phyloP scores from a whole-genome alignment of 306 rosid genomes.

The Rubus parviflorus region DNA sequence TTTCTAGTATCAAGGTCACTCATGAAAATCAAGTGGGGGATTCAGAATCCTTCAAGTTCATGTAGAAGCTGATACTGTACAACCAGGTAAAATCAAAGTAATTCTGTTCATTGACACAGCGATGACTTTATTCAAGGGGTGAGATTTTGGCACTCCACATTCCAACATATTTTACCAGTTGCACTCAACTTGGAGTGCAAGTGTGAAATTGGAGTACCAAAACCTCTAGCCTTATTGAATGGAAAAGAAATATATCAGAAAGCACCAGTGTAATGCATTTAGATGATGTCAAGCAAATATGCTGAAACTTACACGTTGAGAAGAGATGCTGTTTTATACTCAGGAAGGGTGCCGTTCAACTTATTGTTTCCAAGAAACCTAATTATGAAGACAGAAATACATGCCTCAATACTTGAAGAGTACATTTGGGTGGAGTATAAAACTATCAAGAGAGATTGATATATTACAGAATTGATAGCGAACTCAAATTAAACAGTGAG shows the following conservation, averaged over 20 bases:
- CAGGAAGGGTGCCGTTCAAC: conserved; percentile 59
- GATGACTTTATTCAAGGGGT: neutral
- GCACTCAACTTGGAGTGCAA: neutral
- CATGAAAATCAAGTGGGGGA: neutral
- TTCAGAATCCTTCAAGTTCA: conserved; percentile 6
- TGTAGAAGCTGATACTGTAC: neutral
- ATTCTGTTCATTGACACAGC: neutral
- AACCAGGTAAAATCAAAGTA: neutral
- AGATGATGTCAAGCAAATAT: neutral
- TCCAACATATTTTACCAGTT: neutral
- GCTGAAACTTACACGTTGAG: conserved; percentile 49
- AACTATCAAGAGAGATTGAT: conserved; percentile 8
- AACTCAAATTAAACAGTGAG: conserved; percentile 66
- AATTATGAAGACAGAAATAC: conserved; percentile 11
- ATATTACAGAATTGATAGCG: conserved; percentile 58
- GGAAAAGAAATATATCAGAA: neutral
- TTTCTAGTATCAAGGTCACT: neutral
- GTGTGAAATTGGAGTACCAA: neutral
- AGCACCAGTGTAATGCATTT: neutral
- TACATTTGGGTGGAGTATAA: conserved; percentile 7
- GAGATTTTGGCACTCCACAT: neutral
- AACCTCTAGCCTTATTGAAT: neutral
- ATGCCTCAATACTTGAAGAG: conserved; percentile 16
- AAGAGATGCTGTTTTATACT: conserved; percentile 49
- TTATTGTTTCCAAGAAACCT: conserved; percentile 83